Base-by-base conservation (phyloP, 345 rosid genomes). In the Passiflora organensis region DNA sequence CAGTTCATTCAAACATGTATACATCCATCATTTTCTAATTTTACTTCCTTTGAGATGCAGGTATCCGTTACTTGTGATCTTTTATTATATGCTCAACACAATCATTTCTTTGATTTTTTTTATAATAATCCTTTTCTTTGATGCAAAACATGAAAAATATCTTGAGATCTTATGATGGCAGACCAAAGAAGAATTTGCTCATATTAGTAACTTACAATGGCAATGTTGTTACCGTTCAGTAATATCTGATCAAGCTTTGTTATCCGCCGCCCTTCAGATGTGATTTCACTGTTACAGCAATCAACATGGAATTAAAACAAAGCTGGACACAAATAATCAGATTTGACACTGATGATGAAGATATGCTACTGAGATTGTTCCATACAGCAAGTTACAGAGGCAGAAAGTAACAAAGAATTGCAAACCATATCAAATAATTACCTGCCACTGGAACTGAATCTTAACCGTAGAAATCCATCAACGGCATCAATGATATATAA, bases 181-280 rank as follows among this genome's bases (percentile, higher is more conserved):
- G 19, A 34, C 13, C 14, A 1, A 9, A 18, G 32, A n/a, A 24
- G 23, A 56, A 45, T 8, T 37, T n/a, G 22, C 45, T 32, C 16
- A 48, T 10, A 36, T 14, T 6, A 21, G 37, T 10, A 42, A 76
- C 97, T 83, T 76, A 89, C 95, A 63, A 86, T 86, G 46, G 97
- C 97, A 53, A 89, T 89, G 78, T 89, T 85, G 81, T 89, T 93
- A 59, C 99, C 96, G 17, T 89, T 93, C 51, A 86, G 94, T 61
- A 94, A 67, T 63, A 94, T 94, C 71, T 89, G 96, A 77, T 89
- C 95, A 54, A 89, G 97, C 88, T 89, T 94, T 19, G 97, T 87
- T 41, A 89, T 80, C 61, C 97, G 71, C 54, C 86, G 76, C 52
- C 96, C 97, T 78, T 93, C 99, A 36, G 95, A 50, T 22, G 99